Evolutionary conservation across 345 rosid species (phyloP), one percentile per base, ranked within the genome.

Genomic region (Jatropha curcas): DNA sequence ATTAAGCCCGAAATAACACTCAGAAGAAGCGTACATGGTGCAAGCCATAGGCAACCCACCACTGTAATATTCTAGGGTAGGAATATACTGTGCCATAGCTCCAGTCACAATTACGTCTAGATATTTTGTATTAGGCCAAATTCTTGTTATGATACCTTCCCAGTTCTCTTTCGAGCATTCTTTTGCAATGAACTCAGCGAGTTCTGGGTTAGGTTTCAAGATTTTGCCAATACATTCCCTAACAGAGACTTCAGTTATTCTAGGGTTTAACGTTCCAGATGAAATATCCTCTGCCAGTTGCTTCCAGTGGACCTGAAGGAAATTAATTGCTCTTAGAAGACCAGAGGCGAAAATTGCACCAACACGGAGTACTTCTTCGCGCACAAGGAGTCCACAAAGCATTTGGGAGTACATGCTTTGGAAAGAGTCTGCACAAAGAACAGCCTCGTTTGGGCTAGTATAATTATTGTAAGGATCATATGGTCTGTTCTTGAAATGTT

Each of bases 391-490:
- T 28, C 99, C 98, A 35, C 92, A 95, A 0, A 95, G 87, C 97
- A 95, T 92, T 68, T 95, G 98, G 52, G 89, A 58, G 78, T 95
- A 92, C 99, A 92, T 95, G 86, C 99, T 92, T 76, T 92, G 99
- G 86, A 86, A 89, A 1, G 98, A 89, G 72, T 95, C 99, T 0
- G 89, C 67, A 74, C 98, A 95, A 33, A 95, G 98, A 59, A 95
- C 86, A 45, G 99, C 86, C 67, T 91, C 98, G 80, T 86, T 91
- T 25, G 99, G 97, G 87, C 99, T 95, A 0, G 98, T 95, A 89
- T 88, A 88, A 13, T 89, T 94, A 41, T 82, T 90, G 80, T 90
- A 92, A 0, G 99, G 98, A 70, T 95, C 98, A 55, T 83, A 87
- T 0, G 96, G 98, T 53, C 98, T 84, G 72, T 88, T 88, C 84